Base-by-base conservation (phyloP, 2,329 filamentous ascomycete genomes). In the Ceratocystis eucalypticola region DNA sequence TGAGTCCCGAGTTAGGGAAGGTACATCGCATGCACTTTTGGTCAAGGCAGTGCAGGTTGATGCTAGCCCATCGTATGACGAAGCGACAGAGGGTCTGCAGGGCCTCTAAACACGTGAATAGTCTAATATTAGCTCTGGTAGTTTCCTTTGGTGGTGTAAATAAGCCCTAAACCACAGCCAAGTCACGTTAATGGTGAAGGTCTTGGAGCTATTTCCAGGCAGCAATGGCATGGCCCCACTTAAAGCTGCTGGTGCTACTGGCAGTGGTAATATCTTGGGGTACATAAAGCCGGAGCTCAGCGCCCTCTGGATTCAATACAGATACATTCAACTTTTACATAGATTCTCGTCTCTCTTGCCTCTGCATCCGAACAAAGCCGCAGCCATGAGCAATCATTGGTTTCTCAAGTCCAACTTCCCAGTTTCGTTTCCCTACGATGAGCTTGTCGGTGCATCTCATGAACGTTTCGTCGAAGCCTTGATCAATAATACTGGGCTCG, bases 1-100 rank as follows among this genome's bases (percentile, higher is more conserved):
- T 66, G 72, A 65, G 79, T 84, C 73, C 70, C 72, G 65, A 73
- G 84, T 70, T 70, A 75, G 69, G 79, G 83, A 70, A 79, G 84
- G 67, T 70, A 75, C 80, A 5, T 78, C 82, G 17, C 78, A 86
- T 37, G 83, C 82, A 0, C 73, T 86, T 5, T 72, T 86, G 1
- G 79, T 86, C 15, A 82, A 78, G 70, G 81, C 68, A 15, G 55
- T 63, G 17, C 41, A 67, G 59, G 68, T 69, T 45, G 64, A 61
- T 10, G 65, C 65, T 48, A 63, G 65, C 37, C 68, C 68, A 15
- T 59, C 48, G 1, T 67, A 65, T 15, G 64, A 46, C 2, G 64
- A 64, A 28, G 69, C 65, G 8, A 45, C 48, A 10, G 65, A 66
- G 6, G 53, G 53, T 2, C 7, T 62, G 46, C 30, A 45, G 20